Evolutionary conservation across 1,284 basidiomycete species (phyloP).

Genomic region (Filobasidium uniguttulatum): DNA sequence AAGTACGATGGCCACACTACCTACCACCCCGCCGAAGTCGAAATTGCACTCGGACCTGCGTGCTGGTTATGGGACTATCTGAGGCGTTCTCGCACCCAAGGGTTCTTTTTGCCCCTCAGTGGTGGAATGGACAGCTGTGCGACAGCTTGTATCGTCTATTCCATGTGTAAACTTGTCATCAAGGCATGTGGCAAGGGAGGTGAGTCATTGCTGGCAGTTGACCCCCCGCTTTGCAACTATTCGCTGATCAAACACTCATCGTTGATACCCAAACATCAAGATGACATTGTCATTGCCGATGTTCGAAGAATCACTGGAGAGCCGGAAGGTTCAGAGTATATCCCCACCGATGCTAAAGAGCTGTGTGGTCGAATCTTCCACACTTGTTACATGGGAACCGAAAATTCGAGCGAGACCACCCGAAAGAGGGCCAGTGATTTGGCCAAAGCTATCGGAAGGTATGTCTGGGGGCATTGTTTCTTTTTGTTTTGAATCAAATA

Average conservation of each 20-base stretch:
- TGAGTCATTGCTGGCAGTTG: slow-evolving; percentile 36
- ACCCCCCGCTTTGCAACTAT: not conserved
- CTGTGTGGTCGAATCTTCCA: slow-evolving; percentile 81
- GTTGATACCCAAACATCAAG: slow-evolving; percentile 36
- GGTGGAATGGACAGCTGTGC: slow-evolving; percentile 98
- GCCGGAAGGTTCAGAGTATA: slow-evolving; percentile 59
- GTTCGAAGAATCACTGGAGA: slow-evolving; percentile 79
- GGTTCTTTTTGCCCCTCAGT: slow-evolving; percentile 90
- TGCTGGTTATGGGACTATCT: slow-evolving; percentile 99
- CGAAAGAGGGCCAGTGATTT: slow-evolving; percentile 72
- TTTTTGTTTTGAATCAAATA: not conserved
- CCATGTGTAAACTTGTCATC: slow-evolving; percentile 84
- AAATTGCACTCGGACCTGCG: slow-evolving; percentile 92
- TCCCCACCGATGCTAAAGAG: slow-evolving; percentile 73
- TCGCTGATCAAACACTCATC: not conserved
- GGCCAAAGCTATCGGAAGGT: slow-evolving; percentile 78
- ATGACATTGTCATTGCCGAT: slow-evolving; percentile 77
- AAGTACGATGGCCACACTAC: slow-evolving; percentile 46
- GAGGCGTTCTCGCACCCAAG: slow-evolving; percentile 79
- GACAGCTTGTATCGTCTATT: slow-evolving; percentile 85
- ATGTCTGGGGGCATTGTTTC: slow-evolving; percentile 5
- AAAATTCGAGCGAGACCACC: slow-evolving; percentile 83
- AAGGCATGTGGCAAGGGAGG: slow-evolving; percentile 59
- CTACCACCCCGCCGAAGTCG: slow-evolving; percentile 85
- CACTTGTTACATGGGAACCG: slow-evolving; percentile 98